Conservation (phyloP, 1,284 basidiomycete species). For the Tranzscheliella williamsii region DNA sequence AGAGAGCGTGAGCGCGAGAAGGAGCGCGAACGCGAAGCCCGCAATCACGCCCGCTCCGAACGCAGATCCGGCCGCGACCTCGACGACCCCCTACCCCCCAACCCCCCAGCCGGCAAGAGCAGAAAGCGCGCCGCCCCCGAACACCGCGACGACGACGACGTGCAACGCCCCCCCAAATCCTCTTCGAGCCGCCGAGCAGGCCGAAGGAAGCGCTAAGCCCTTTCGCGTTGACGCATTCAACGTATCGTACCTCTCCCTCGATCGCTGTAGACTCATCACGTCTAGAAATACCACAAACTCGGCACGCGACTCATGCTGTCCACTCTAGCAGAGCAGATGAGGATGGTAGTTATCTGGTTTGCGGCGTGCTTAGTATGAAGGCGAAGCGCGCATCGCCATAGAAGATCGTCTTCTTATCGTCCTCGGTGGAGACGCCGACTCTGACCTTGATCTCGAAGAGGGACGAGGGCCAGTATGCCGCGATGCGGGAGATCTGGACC, state of each 20-base stretch:
- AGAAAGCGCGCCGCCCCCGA: conserved; percentile 30
- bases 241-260: too few relatives aligned
- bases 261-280: too few relatives aligned
- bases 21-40: conserved; percentile 17
- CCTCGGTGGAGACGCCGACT: conserved; percentile 6
- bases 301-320: too few relatives aligned
- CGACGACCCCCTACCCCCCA: conserved; percentile 11
- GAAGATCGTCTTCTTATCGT: conserved; percentile 1
- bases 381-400: conserved; percentile 4
- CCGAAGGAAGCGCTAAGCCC: background rate
- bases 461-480: too few relatives aligned
- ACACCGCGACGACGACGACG: conserved; percentile 18
- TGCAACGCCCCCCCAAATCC: conserved; percentile 1
- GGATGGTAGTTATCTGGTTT: too few relatives aligned
- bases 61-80: conserved; percentile 27
- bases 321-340: too few relatives aligned
- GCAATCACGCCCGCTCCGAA: conserved; percentile 26
- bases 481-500: background rate
- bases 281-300: too few relatives aligned
- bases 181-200: conserved; percentile 1
- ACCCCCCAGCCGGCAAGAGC: conserved; percentile 6
- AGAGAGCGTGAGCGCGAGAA: conserved; percentile 19
- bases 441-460: too few relatives aligned
- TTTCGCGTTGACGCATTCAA: background rate
- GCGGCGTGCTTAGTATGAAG: conserved; percentile 7